Percentiles rank a stretch among this genome's conserved stretches.
Evolutionary conservation across 2,329 filamentous ascomycete genomes (phyloP).

Genomic region (Fusarium sacchari): DNA sequence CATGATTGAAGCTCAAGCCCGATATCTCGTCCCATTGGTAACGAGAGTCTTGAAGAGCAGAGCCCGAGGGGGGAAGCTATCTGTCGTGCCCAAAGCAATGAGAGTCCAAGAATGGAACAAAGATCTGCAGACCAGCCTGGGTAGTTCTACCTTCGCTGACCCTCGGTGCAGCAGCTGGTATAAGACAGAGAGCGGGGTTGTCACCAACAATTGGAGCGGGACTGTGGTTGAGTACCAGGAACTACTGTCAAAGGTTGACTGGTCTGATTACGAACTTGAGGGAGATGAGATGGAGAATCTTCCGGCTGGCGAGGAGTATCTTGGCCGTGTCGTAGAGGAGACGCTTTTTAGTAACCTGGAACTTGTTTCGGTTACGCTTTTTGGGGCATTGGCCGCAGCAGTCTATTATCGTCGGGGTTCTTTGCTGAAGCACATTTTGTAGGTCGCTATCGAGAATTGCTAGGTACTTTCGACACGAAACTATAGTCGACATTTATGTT

Average conservation of each 20-base stretch:
- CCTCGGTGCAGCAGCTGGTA: not conserved
- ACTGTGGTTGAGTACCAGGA: not conserved
- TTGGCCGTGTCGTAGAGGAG: not conserved
- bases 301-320: rapidly evolving
- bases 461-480: too few species aligned
- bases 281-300: rapidly evolving
- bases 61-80: not conserved
- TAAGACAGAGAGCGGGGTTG: not conserved
- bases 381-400: rapidly evolving
- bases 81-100: rapidly evolving
- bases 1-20: not conserved
- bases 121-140: rapidly evolving
- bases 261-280: not conserved
- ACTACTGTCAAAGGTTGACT: not conserved
- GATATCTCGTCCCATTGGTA: not conserved
- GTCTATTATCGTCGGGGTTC: rapidly evolving
- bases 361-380: rapidly evolving
- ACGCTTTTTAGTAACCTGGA: not conserved
- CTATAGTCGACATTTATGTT: too few species aligned
- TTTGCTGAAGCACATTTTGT: not conserved
- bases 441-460: rapidly evolving
- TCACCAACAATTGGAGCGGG: not conserved
- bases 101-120: not conserved
- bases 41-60: not conserved
- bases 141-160: rapidly evolving